Evolutionary conservation across 805 yeast genomes (phyloP).

Genomic region (Wickerhamiella azymoides): DNA sequence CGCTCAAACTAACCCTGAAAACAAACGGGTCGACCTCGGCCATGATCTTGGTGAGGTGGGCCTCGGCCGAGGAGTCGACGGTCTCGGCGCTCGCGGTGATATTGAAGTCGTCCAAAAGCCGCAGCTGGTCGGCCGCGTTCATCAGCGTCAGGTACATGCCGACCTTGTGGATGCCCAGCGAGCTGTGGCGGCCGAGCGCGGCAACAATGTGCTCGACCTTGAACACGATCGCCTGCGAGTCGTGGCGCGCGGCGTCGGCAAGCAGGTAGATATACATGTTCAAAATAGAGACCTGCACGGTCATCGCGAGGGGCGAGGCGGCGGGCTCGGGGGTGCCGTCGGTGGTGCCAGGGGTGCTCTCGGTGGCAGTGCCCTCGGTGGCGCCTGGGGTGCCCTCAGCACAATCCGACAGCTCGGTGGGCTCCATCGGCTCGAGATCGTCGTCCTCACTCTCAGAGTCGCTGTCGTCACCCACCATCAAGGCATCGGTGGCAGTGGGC

Average conservation of each 20-base stretch:
- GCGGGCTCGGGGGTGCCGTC: too few species aligned
- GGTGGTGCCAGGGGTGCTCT: too few species aligned
- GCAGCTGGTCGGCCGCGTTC: slow-evolving; percentile 49
- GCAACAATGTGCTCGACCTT: slow-evolving; percentile 66
- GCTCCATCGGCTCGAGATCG: slow-evolving; percentile 10
- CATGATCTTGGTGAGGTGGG: slow-evolving; percentile 48
- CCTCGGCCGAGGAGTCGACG: slow-evolving; percentile 46
- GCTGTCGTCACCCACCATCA: slow-evolving; percentile 11
- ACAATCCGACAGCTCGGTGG: slow-evolving; percentile 9
- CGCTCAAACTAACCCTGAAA: slow-evolving; percentile 72
- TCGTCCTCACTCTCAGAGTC: slow-evolving; percentile 13
- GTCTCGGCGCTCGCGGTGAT: slow-evolving; percentile 59
- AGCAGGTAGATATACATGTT: slow-evolving; percentile 66
- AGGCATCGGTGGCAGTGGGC: slow-evolving; percentile 23
- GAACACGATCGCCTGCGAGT: slow-evolving; percentile 82
- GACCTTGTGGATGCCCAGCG: slow-evolving; percentile 58
- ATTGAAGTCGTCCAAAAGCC: slow-evolving; percentile 83
- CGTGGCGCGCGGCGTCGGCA: slow-evolving; percentile 56
- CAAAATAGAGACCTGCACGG: slow-evolving; percentile 44
- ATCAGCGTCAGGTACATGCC: slow-evolving; percentile 78
- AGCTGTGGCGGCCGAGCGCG: slow-evolving; percentile 50
- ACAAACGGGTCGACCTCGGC: slow-evolving; percentile 67
- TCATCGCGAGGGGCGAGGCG: slow-evolving; percentile 8
- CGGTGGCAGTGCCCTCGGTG: too few species aligned
- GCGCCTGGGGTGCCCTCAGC: too few species aligned